Base-by-base conservation (phyloP, 805 yeast species). In the Ogataea methylovora region DNA sequence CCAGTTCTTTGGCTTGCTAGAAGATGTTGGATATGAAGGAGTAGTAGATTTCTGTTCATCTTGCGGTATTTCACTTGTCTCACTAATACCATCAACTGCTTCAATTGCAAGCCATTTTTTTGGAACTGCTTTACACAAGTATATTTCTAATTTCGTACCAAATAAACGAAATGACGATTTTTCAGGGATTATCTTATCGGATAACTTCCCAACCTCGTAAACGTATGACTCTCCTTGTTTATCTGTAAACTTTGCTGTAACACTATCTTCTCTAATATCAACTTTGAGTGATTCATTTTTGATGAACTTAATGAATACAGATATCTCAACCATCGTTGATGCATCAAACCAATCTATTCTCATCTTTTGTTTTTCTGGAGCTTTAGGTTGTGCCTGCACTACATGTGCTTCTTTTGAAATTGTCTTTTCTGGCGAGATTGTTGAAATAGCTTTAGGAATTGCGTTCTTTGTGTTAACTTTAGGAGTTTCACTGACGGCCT, bases 261-360 rank as follows among this genome's bases (percentile, higher is more conserved):
- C 51, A 1, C 71, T 55, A 2, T 45, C 49, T 8, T 52, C 32
- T 1, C 48, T 40, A 38, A 73, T 65, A 0, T 63, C 58, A 5
- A 78, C 63, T 7, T 58, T 52, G 13, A 67, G 48, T 3, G 66
- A 54, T 5, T 72, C 76, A 29, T 65, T 51, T 8, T 80, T 77
- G 13, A 85, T 70, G 27, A 71, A 71, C 40, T 81, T 78, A 31
- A 84, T 75, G 49, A 80, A 90, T 6, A 90, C 58, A 2, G 90
- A 75, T 20, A 88, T 63, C 1, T 79, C 76, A 11, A 87, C 73
- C 3, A 54, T 52, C 1, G 60, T 60, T 8, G 60, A 47, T 12
- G 78, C 67, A 54, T 92, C 96, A 58, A 78, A 90, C 77, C 82
- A 83, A 43, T 83, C 88, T n/a, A 61, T 58, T 46, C 68, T 69